Evolutionary conservation across 257 asterid species (phyloP).

Genomic region (Hygrophila difformis): DNA sequence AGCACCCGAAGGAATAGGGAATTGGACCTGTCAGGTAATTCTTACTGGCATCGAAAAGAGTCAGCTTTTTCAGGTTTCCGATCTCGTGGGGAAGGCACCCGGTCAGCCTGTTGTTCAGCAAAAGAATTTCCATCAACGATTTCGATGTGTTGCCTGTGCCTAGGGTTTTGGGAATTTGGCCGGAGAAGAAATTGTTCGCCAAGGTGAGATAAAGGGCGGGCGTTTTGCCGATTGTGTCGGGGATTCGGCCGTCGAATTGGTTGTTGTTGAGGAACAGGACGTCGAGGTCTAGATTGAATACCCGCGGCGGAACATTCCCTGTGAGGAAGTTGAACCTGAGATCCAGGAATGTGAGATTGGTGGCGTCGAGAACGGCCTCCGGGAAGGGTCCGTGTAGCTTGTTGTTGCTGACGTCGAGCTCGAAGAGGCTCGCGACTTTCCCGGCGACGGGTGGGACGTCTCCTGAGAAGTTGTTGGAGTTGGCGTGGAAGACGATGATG

Average conservation of each 20-base stretch:
- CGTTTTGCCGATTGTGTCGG: conserved; percentile 30
- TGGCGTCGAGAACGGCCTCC: conserved; percentile 24
- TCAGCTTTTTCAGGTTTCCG: conserved; percentile 29
- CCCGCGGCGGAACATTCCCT: conserved; percentile 34
- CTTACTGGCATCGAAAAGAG: conserved; percentile 38
- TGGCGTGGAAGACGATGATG: conserved; percentile 39
- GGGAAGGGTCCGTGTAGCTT: conserved; percentile 43
- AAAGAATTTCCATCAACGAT: conserved; percentile 29
- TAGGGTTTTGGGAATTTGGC: conserved; percentile 43
- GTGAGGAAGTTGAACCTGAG: conserved; percentile 39
- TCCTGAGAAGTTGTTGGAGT: conserved; percentile 42
- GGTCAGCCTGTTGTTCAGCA: conserved; percentile 35
- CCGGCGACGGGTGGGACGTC: conserved; percentile 22
- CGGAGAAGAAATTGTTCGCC: conserved; percentile 47
- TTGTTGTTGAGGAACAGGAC: conserved; percentile 68
- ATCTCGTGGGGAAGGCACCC: conserved; percentile 66
- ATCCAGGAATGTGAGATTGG: conserved; percentile 52
- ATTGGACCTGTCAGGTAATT: conserved; percentile 58
- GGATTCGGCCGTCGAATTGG: conserved; percentile 31
- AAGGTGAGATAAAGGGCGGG: conserved; percentile 36
- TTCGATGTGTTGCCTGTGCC: conserved; percentile 40
- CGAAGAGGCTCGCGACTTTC: conserved; percentile 26
- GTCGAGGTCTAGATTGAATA: conserved; percentile 47
- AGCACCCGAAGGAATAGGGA: conserved; percentile 55
- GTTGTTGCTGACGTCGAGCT: conserved; percentile 70